These are phyloP conservation scores for Lipomyces mesembrius DNA, from an alignment of 805 yeast genomes.

Conservation along the genomic window DNA sequence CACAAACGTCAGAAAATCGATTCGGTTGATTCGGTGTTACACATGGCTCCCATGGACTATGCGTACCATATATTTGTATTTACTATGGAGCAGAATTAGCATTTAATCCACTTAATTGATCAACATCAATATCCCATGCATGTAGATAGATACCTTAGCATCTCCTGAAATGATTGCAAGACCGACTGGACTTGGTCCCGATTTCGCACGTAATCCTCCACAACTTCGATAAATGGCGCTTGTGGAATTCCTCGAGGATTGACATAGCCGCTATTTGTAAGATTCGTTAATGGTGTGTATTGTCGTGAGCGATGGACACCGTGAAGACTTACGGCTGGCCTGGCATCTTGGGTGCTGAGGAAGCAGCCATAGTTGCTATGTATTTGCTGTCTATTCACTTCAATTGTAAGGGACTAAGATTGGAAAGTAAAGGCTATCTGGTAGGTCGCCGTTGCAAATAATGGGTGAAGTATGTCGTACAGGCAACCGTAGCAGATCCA, in stretches of 20 bases:
- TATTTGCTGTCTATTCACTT: not conserved
- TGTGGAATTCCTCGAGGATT: conserved; percentile 97
- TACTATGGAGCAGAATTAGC: conserved; percentile 44
- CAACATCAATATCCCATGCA: not conserved
- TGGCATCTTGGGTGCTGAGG: not conserved
- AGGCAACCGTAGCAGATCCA: not conserved
- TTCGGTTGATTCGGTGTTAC: conserved; percentile 36
- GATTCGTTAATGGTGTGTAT: conserved; percentile 2
- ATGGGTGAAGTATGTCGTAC: not conserved
- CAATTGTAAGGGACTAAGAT: not conserved
- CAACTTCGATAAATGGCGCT: conserved; percentile 89
- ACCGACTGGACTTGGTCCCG: conserved; percentile 72
- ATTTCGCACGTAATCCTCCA: conserved; percentile 71
- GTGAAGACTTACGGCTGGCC: not conserved
- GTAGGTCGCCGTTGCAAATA: not conserved
- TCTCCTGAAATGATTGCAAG: conserved; percentile 78
- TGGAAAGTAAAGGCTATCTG: not conserved
- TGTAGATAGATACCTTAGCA: conserved; percentile 57
- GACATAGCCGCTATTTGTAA: conserved; percentile 27
- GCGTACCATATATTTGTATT: conserved; percentile 83
- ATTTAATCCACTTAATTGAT: not conserved
- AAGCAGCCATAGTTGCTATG: not conserved
- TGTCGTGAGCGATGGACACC: not conserved
- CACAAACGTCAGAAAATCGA: conserved; percentile 45
- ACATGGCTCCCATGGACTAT: conserved; percentile 35